Percentiles rank a stretch among this genome's conserved stretches.
Evolutionary conservation across 352 stramenopile genomes (phyloP).

Genomic region (Phytophthora ramorum): DNA sequence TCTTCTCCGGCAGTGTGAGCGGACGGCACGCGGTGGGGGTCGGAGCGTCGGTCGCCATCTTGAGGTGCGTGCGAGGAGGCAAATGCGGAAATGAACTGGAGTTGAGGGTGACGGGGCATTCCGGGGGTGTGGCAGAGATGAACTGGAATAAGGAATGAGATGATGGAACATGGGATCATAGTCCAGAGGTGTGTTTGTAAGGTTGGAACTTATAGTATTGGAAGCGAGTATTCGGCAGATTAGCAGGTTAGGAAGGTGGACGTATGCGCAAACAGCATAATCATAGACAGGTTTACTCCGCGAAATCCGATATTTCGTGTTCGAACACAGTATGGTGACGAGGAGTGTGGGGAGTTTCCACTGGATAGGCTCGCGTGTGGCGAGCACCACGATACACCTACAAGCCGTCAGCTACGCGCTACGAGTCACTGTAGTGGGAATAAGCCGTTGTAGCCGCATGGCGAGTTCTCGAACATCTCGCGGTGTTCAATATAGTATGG

Average conservation of each 20-base stretch:
- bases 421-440: neutral
- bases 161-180: neutral
- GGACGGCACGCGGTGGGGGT: slow-evolving; percentile 45
- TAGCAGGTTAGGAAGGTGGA: neutral
- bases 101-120: slow-evolving; percentile 12
- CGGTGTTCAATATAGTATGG: neutral
- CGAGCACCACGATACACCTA: too few relatives aligned
- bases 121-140: slow-evolving; percentile 29
- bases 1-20: slow-evolving; percentile 87
- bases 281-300: slow-evolving; percentile 2
- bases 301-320: neutral
- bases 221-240: neutral
- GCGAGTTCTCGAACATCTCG: neutral
- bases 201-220: neutral
- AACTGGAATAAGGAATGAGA: slow-evolving; percentile 4
- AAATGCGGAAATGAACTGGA: slow-evolving; percentile 28
- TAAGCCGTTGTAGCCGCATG: neutral
- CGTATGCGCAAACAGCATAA: slow-evolving; percentile 39
- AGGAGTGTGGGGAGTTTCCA: too few relatives aligned
- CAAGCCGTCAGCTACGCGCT: too few relatives aligned
- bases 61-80: slow-evolving; percentile 1
- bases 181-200: slow-evolving; percentile 13
- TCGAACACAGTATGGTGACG: too few relatives aligned
- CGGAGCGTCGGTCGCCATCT: slow-evolving; percentile 23
- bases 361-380: too few relatives aligned